Conservation (phyloP, 441 rosid genomes). For the Syzygium malaccense region DNA sequence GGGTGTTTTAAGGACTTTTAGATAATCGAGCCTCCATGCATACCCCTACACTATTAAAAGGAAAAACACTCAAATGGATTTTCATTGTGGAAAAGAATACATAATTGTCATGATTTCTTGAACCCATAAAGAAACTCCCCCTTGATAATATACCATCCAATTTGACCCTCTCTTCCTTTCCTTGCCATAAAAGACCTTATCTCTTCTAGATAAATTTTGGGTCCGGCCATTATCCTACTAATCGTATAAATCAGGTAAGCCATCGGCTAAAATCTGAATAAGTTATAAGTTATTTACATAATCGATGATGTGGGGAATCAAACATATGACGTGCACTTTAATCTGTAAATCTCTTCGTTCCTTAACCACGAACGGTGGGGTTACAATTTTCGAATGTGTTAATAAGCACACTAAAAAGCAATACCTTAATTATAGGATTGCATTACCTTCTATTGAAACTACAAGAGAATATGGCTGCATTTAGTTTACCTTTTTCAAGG, state of each 20-base stretch:
- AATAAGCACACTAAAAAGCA: not conserved
- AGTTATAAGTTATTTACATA: not conserved
- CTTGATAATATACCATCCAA: not conserved
- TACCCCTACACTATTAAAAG: not conserved
- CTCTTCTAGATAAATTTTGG: not conserved
- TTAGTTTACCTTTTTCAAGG: not conserved
- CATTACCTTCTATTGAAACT: not conserved
- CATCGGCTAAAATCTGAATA: not conserved
- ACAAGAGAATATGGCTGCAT: not conserved
- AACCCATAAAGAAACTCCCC: not conserved
- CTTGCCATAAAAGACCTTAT: not conserved
- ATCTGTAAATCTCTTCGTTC: not conserved
- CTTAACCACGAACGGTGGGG: not conserved
- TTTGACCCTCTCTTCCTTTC: not conserved
- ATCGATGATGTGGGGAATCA: not conserved
- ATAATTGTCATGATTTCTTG: not conserved
- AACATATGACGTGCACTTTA: not conserved
- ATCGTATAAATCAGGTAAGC: not conserved
- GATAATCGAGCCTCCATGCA: accelerated
- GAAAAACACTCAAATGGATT: not conserved
- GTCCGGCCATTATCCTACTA: not conserved
- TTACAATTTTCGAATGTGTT: not conserved
- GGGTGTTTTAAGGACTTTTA: not conserved
- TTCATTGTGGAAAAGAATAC: not conserved
- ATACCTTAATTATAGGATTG: not conserved